Evolutionary conservation across 805 yeast genomes (phyloP).

Genomic region (Danielia reshetovae): DNA sequence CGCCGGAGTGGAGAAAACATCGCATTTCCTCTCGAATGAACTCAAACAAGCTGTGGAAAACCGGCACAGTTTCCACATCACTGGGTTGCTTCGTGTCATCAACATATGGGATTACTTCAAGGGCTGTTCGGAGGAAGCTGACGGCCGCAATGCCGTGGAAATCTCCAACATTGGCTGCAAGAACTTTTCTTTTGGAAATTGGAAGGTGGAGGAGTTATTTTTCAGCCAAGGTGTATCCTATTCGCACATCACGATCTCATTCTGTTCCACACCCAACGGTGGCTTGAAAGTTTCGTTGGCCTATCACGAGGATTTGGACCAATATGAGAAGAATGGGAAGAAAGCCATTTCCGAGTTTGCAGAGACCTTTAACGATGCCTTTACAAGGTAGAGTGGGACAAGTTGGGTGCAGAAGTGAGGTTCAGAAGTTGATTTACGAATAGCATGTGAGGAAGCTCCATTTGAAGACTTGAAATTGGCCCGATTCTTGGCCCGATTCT

Average conservation of each 20-base stretch:
- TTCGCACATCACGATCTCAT: constrained; percentile 10
- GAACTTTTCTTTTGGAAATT: constrained; percentile 2
- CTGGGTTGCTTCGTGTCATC: constrained; percentile 7
- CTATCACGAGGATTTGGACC: constrained; percentile 6
- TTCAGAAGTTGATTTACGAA: not conserved
- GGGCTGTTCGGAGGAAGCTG: not conserved
- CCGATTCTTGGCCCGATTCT: no score
- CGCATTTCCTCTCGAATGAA: constrained; percentile 1
- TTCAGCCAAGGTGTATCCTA: constrained; percentile 13
- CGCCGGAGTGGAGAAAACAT: not conserved
- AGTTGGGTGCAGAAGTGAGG: no score
- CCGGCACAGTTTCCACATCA: constrained; percentile 5
- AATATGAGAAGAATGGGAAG: not conserved
- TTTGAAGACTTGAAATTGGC: no score
- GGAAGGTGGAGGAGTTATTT: constrained; percentile 6
- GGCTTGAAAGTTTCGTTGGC: constrained; percentile 11
- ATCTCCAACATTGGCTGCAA: constrained; percentile 13
- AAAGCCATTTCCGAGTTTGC: not conserved
- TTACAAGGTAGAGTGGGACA: no score
- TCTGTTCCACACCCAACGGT: constrained; percentile 10
- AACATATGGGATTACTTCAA: constrained; percentile 7
- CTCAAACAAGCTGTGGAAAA: constrained; percentile 2
- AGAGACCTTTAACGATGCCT: not conserved
- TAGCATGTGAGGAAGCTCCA: no score
- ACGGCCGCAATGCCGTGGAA: constrained; percentile 10